Conservation (phyloP, 2,329 filamentous ascomycete species). For the Parascedosporium putredinis region DNA sequence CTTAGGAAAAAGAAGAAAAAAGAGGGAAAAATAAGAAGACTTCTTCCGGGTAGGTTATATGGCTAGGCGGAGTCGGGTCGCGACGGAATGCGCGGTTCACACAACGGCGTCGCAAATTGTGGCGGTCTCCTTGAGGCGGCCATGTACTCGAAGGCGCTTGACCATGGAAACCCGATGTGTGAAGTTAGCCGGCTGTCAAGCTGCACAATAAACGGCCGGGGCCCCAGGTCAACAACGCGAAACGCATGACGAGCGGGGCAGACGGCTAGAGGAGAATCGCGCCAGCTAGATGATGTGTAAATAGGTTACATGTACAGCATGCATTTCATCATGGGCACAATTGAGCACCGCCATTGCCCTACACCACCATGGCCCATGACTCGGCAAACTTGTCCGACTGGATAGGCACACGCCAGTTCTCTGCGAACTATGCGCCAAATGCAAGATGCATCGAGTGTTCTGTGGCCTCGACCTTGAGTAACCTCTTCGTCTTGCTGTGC, state of each 20-base stretch:
- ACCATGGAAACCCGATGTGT: background rate
- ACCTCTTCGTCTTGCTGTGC: too few species aligned
- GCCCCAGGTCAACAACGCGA: slow-evolving; percentile 3
- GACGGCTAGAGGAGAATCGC: background rate
- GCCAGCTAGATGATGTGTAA: background rate
- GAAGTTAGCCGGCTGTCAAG: slow-evolving; percentile 4
- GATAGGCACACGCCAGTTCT: background rate
- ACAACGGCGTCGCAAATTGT: background rate
- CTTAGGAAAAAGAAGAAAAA: too few species aligned
- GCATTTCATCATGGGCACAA: background rate
- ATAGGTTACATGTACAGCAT: slow-evolving; percentile 2
- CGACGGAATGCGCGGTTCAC: background rate
- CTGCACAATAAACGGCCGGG: slow-evolving; percentile 3
- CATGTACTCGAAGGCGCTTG: background rate
- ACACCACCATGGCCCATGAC: background rate
- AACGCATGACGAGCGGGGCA: background rate
- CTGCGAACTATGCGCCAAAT: background rate
- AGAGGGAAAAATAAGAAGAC: background rate
- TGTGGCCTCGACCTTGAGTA: too few species aligned
- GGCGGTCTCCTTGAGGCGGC: background rate
- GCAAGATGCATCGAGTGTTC: too few species aligned
- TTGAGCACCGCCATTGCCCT: background rate
- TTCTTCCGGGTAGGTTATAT: background rate
- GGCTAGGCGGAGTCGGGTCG: background rate
- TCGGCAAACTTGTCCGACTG: slow-evolving; percentile 1